These are phyloP conservation scores for Amaranthus palmeri DNA, from an alignment of 148 eudicot genomes.

Conservation along the genomic window DNA sequence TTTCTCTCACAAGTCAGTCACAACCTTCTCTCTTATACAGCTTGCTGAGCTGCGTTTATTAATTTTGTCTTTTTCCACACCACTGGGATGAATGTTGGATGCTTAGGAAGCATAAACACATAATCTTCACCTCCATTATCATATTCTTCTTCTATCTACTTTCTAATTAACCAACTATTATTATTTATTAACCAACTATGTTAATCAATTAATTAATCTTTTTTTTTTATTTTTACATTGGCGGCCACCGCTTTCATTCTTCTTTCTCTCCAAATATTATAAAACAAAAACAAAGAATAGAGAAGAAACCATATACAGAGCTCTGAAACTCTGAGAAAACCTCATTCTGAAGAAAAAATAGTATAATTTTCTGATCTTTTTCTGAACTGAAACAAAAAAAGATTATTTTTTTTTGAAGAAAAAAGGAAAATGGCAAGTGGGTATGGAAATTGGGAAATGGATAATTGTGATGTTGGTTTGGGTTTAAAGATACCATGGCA, in stretches of 20 bases:
- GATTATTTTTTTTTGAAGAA: neutral
- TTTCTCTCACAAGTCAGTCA: neutral
- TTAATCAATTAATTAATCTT: too few relatives aligned
- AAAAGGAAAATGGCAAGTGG: conserved; percentile 31
- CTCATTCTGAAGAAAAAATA: neutral
- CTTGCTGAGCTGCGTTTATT: neutral
- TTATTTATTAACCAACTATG: too few relatives aligned
- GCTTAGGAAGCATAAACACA: neutral
- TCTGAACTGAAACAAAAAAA: neutral
- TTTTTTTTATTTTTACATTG: neutral
- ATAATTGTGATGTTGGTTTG: conserved; percentile 46
- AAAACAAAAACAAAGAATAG: neutral
- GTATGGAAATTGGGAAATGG: conserved; percentile 19
- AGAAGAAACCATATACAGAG: too few relatives aligned
- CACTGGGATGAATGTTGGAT: neutral
- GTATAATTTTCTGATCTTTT: neutral
- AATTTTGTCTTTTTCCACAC: neutral
- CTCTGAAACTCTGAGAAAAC: too few relatives aligned
- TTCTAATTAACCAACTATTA: too few relatives aligned
- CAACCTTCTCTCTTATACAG: neutral
- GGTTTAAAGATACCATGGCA: conserved; percentile 42
- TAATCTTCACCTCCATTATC: too few relatives aligned
- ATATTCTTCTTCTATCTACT: too few relatives aligned
- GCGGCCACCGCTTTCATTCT: conserved; percentile 23
- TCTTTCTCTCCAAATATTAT: neutral